Percentiles rank a stretch among this genome's conserved stretches.
These are phyloP conservation scores for Gaillardinia entomophila DNA, from an alignment of 805 yeast species.

Conservation along the genomic window DNA sequence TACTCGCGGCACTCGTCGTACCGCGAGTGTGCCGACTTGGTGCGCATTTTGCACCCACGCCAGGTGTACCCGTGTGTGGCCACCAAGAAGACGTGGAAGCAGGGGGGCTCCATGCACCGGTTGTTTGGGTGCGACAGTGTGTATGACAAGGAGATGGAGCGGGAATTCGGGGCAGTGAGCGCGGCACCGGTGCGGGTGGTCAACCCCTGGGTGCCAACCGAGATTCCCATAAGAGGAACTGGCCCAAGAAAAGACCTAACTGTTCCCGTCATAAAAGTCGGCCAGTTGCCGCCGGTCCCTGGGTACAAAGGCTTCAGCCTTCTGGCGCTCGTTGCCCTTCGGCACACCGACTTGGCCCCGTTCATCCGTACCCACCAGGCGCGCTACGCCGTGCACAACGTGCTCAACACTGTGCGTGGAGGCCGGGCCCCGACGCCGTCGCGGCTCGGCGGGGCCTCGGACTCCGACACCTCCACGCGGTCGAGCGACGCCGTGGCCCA, in stretches of 20 bases:
- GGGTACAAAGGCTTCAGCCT: too few relatives aligned
- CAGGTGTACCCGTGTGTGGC: conserved; percentile 43
- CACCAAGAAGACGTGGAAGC: conserved; percentile 24
- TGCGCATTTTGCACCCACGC: conserved; percentile 28
- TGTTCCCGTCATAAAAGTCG: too few relatives aligned
- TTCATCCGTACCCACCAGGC: background rate
- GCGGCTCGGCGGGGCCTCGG: background rate
- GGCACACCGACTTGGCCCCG: too few relatives aligned
- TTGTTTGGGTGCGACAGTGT: conserved; percentile 25
- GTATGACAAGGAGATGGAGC: too few relatives aligned
- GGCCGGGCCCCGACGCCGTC: background rate
- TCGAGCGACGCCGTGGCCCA: background rate
- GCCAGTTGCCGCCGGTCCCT: too few relatives aligned
- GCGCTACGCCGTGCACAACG: background rate
- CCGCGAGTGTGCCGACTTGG: conserved; percentile 29
- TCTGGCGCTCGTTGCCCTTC: too few relatives aligned
- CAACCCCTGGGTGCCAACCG: too few relatives aligned
- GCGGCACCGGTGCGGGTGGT: too few relatives aligned
- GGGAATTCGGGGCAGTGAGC: too few relatives aligned
- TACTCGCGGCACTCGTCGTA: conserved; percentile 47
- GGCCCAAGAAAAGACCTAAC: too few relatives aligned
- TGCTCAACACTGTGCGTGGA: background rate
- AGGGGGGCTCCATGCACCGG: conserved; percentile 34
- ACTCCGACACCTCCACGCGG: background rate
- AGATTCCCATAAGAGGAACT: too few relatives aligned